Conservation (phyloP, 352 stramenopile species). For the Albugo laibachii region DNA sequence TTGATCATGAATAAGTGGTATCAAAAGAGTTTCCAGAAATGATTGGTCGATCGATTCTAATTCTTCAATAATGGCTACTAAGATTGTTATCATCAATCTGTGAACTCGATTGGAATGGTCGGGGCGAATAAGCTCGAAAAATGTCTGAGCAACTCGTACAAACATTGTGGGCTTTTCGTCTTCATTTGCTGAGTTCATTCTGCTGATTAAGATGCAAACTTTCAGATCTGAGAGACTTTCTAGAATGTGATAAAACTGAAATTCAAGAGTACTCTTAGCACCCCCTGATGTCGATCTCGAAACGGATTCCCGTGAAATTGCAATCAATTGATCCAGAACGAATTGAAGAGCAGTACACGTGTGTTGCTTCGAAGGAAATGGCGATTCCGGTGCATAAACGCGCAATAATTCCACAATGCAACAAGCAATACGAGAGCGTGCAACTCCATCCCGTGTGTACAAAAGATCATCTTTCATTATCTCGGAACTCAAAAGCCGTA, state of each 20-base stretch:
- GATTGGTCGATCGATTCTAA: conserved; percentile 31
- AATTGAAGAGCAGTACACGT: conserved; percentile 51
- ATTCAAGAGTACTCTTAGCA: conserved; percentile 7
- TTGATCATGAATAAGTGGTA: conserved; percentile 12
- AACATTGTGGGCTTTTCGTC: conserved; percentile 24
- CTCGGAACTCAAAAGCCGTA: conserved; percentile 28
- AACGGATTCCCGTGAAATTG: conserved; percentile 11
- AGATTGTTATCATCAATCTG: conserved; percentile 51
- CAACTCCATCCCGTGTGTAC: conserved; percentile 21
- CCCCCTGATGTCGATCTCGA: neutral
- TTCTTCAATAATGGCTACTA: conserved; percentile 55
- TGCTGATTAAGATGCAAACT: conserved; percentile 29
- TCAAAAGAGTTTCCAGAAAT: conserved; percentile 47
- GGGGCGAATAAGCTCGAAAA: conserved; percentile 43
- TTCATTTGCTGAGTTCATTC: conserved; percentile 22
- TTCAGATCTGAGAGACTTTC: conserved; percentile 44
- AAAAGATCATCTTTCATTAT: conserved; percentile 31
- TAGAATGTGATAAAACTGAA: conserved; percentile 32
- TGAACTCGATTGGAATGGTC: conserved; percentile 52
- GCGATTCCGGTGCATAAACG: conserved; percentile 34
- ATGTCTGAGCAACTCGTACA: conserved; percentile 40
- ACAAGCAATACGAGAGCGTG: conserved; percentile 38
- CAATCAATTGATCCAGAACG: conserved; percentile 35
- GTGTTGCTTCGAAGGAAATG: conserved; percentile 41
- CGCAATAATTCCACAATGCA: conserved; percentile 58